Evolutionary conservation across 2,329 filamentous ascomycete genomes (phyloP), one percentile per base, ranked within the genome.

Genomic region (Macroventuria anomochaeta): DNA sequence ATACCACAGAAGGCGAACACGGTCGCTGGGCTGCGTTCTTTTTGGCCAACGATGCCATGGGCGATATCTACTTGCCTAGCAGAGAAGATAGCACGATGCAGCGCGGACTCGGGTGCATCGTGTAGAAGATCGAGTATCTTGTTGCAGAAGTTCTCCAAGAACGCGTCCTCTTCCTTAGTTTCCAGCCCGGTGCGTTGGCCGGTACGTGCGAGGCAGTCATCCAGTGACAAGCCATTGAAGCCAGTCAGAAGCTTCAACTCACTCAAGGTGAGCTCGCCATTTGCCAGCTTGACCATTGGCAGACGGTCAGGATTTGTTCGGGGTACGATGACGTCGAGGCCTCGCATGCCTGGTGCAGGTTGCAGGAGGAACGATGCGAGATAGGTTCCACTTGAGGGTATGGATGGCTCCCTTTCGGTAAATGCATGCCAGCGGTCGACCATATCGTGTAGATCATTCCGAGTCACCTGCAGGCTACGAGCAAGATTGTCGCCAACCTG

Each of bases 391-490:
- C 74, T 51, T 76, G 75, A 2, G 78, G 79, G 69, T 85, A 89
- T 15, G 76, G 79, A 58, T 2, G 59, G 20, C 31, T 63, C 54
- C 38, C 69, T 56, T 10, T 62, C 48, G 23, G 62, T 71, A 39
- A 63, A 73, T 1, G 93, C 85, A 13, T 84, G 82, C 81, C 96
- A 89, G 23, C 82, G 80, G 8, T 79, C 76, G 11, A 96, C 77
- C 50, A 86, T 85, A 5, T 74, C 70, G 37, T 83, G 80, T 3
- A 96, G 77, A n/a, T 85, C 83, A 1, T 78, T 75, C 2, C 81
- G 79, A 39, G 87, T 82, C 50, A 96, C 86, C 66, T 93, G 89
- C 81, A 96, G 88, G 58, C 85, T 88, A 20, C 85, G 81, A 18
- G 88, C 83, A 58, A 96, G 85, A 34, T 85, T 84, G 15, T 84